Conservation (phyloP, 2,329 filamentous ascomycete genomes). For the Colletotrichum endophyticum region DNA sequence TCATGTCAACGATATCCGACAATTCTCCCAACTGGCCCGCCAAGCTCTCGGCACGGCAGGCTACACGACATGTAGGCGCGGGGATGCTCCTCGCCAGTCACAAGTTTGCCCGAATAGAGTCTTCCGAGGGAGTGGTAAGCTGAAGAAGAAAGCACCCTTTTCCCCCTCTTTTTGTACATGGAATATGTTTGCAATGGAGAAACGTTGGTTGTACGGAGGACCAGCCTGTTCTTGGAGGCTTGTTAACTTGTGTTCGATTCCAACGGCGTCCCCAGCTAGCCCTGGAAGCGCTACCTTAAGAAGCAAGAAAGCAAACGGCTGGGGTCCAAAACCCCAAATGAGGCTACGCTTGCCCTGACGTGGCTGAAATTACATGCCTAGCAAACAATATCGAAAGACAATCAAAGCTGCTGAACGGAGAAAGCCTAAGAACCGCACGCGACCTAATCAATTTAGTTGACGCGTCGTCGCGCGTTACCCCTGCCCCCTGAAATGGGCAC, state of each 20-base stretch:
- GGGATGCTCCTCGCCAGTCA: not conserved
- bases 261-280: not conserved
- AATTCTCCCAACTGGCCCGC: not conserved
- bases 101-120: not conserved
- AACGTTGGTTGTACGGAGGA: not conserved
- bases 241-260: not conserved
- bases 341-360: not conserved
- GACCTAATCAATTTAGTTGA: not conserved
- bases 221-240: not conserved
- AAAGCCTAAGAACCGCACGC: not conserved
- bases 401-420: not conserved
- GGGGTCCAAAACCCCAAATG: not conserved
- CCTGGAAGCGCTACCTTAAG: not conserved
- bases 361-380: fast-evolving
- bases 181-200: not conserved
- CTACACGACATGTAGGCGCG: not conserved
- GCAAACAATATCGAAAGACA: not conserved
- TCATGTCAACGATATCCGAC: not conserved
- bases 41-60: not conserved
- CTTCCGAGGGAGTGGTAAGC: not conserved
- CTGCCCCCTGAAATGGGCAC: not conserved
- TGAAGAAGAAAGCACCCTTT: not conserved
- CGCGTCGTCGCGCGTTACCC: not conserved
- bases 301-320: not conserved
- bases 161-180: not conserved